These are phyloP conservation scores for Jamesozyma jinghongensis DNA, from an alignment of 805 yeast species.

Conservation along the genomic window DNA sequence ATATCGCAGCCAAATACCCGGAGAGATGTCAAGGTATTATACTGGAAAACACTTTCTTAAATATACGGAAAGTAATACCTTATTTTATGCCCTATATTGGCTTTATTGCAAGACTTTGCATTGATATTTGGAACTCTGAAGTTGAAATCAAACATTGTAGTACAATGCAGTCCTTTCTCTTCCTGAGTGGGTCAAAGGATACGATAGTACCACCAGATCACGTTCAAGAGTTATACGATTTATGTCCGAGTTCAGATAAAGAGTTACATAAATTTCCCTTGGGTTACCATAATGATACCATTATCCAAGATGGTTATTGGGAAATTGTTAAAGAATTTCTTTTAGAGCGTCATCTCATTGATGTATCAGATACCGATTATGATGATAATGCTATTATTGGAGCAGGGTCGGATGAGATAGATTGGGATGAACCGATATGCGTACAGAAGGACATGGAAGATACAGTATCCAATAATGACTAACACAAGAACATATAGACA, in stretches of 20 bases:
- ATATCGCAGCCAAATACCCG: conserved; percentile 57
- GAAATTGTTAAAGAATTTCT: conserved; percentile 49
- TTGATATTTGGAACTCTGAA: conserved; percentile 79
- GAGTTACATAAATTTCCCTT: conserved; percentile 43
- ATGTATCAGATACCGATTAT: conserved; percentile 8
- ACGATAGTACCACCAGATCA: conserved; percentile 89
- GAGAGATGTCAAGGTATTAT: conserved; percentile 50
- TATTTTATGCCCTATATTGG: conserved; percentile 62
- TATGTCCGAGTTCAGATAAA: conserved; percentile 45
- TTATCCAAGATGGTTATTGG: conserved; percentile 71
- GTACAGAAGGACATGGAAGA: neutral
- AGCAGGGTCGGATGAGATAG: too few species aligned
- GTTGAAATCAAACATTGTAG: conserved; percentile 43
- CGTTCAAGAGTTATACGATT: conserved; percentile 49
- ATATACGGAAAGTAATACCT: conserved; percentile 63
- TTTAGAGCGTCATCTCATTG: conserved; percentile 25
- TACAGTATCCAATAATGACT: neutral
- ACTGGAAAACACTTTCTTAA: conserved; percentile 78
- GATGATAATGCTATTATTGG: too few species aligned
- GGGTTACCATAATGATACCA: conserved; percentile 77
- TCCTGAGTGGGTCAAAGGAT: conserved; percentile 66
- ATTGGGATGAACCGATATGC: too few species aligned
- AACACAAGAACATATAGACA: neutral
- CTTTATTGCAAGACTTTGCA: conserved; percentile 47
- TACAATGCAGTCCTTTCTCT: conserved; percentile 50